Evolutionary conservation across 805 yeast genomes (phyloP), one percentile per base, ranked within the genome.

Genomic region (Suhomyces faveliae): DNA sequence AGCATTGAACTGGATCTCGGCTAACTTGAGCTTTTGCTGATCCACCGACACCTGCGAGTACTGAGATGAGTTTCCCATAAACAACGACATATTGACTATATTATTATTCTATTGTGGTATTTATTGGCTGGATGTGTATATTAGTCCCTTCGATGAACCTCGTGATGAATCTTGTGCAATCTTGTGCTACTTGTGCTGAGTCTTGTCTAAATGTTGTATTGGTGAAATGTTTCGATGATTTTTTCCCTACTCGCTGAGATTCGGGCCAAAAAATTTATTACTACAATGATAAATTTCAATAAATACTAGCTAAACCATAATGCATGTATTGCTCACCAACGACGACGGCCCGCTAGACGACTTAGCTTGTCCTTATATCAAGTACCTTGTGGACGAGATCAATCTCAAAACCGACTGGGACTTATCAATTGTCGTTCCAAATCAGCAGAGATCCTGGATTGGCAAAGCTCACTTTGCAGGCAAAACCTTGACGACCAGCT

Each of bases 381-480:
- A 87, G 59, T 85, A 81, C 56, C 76, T 94, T 30, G 90, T 89
- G 5, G 85, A 85, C 52, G 87, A 88, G 42, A 74, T 91, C 40
- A 62, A 63, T 40, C 62, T 73, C 37, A 57, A 71, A 45, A 88
- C 97, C 5, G 82, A 88, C 61, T 92, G 98, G 98, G 80, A 86
- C 22, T 67, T 91, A 25, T 82, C 90, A 20, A 83, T 91, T 17
- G 90, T 85, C 22, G 85, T 94, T 2, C 99, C 99, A 10, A 78
- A 83, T 45, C 96, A 89, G 48, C 84, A 80, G 58, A 74, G 94
- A 57, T 91, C 97, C 11, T 94, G 99, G 99, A 92, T 90, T 48
- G 97, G 97, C 30, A 94, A 94, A 65, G 98, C 99, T 5, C 97
- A 91, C 71, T 83, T 94, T 59, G 95, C 95, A 0, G 92, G 89